phyloP scores from a whole-genome alignment of 208 protist species.

The Crithidia sp. region DNA sequence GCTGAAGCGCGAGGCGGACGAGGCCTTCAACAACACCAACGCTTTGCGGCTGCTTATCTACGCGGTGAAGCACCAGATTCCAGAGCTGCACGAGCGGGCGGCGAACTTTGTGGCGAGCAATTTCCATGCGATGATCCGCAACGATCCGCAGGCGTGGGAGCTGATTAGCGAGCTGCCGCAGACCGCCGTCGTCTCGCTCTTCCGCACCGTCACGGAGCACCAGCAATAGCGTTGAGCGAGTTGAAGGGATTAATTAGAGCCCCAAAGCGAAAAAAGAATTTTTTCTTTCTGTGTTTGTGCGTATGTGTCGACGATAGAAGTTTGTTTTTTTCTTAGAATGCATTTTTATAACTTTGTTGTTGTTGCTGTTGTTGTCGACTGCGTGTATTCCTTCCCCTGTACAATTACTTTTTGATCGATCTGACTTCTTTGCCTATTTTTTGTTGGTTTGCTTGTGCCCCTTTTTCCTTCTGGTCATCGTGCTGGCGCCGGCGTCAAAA shows the following conservation, averaged over 20 bases:
- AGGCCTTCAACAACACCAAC: conserved; percentile 72
- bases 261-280: too few relatives aligned
- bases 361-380: background rate
- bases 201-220: conserved; percentile 79
- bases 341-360: background rate
- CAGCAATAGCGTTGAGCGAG: conserved; percentile 19
- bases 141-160: conserved; percentile 86
- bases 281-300: too few relatives aligned
- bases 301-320: too few relatives aligned
- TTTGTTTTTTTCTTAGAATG: background rate
- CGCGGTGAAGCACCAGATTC: conserved; percentile 82
- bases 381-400: background rate
- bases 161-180: conserved; percentile 84
- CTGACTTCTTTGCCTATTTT: too few relatives aligned
- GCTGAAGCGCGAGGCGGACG: conserved; percentile 82
- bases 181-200: conserved; percentile 72
- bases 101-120: conserved; percentile 71
- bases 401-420: background rate
- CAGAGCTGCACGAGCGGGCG: conserved; percentile 82
- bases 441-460: background rate
- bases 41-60: conserved; percentile 85
- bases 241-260: too few relatives aligned
- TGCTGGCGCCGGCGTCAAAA: too few relatives aligned
- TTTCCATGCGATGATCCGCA: conserved; percentile 65
- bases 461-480: background rate